Evolutionary conservation across 495 filamentous ascomycete species (phyloP).

Genomic region (Tuber borchii): DNA sequence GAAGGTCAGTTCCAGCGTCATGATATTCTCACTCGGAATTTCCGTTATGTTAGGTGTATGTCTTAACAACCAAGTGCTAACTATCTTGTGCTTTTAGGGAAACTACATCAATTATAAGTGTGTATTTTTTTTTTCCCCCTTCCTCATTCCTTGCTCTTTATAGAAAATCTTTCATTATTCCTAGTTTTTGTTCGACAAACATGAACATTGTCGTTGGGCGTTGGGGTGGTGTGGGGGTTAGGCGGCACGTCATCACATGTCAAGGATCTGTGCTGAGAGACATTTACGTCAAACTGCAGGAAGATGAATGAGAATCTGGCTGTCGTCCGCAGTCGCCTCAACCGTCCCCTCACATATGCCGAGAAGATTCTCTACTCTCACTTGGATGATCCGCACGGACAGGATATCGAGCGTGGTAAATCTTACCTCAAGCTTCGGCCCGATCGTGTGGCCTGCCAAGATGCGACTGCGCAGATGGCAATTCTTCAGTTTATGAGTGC

Average conservation of each 20-base stretch:
- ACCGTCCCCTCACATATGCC: slow-evolving; percentile 86
- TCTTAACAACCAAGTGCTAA: slow-evolving; percentile 8
- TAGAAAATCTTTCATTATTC: neutral
- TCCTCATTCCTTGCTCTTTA: neutral
- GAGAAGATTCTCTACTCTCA: slow-evolving; percentile 99
- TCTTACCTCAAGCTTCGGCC: slow-evolving; percentile 95
- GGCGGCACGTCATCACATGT: slow-evolving; percentile 27
- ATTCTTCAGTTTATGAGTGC: slow-evolving; percentile 99
- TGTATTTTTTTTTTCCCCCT: slow-evolving; percentile 32
- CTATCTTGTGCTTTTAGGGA: slow-evolving; percentile 46
- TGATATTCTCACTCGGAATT: slow-evolving; percentile 20
- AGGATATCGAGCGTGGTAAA: slow-evolving; percentile 90
- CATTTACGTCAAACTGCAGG: slow-evolving; percentile 51
- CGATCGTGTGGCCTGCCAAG: slow-evolving; percentile 97
- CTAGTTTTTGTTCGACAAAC: neutral
- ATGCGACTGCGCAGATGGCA: slow-evolving; percentile 99
- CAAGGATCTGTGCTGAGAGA: slow-evolving; percentile 42
- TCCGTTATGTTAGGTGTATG: slow-evolving; percentile 26
- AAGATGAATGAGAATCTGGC: slow-evolving; percentile 98
- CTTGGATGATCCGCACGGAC: slow-evolving; percentile 90
- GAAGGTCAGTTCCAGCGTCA: slow-evolving; percentile 47
- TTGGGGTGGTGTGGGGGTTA: slow-evolving; percentile 10
- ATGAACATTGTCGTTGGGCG: neutral
- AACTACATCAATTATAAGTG: slow-evolving; percentile 77
- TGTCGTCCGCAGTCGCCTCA: slow-evolving; percentile 78